Base-by-base conservation (phyloP, 1,284 basidiomycete genomes). In the Neonothopanus nambi region DNA sequence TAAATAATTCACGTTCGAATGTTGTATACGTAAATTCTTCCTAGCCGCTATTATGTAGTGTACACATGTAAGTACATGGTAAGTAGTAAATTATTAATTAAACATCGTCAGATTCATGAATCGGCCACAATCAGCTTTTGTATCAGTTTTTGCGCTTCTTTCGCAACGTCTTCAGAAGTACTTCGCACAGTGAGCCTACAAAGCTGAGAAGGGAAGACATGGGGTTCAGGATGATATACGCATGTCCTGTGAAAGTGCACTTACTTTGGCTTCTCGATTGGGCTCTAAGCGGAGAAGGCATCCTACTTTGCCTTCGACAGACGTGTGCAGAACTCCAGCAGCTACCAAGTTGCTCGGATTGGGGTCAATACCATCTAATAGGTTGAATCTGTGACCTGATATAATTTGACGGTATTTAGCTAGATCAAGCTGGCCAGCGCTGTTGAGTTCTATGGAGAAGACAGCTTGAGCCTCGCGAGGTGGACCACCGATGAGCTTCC, bases 401-500 rank as follows among this genome's bases (percentile, higher is more conserved):
- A 99, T 78, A 39, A 95, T 80, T 64, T 90, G 84, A 35, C 80
- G 77, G 63, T 97, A 82, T 66, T 82, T 86, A 9, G 72, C 74
- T 13, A 87, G 67, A 66, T 98, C 92, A 44, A 98, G 73, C 47
- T 90, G 82, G 4, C 89, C 91, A 3, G 74, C 68, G 7, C 73
- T 74, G 36, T 82, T 82, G 24, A 97, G 73, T 40, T 76, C 72
- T 61, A 98, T 87, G 0, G 89, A 82, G 72, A 98, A 97, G 57
- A 99, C 83, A 56, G 75, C 73, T 70, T 99, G 97, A 17, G 90
- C 84, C 74, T 99, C 97, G 52, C 95, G 81, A 21, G 95, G 94
- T 24, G 95, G 80, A 1, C 94, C 95, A 17, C 96, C 96, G 54
- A 99, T 98, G 63, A 98, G 76, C 70, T 94, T 94, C 97, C 97